Percentiles rank a stretch among this genome's conserved stretches.
phyloP scores from a whole-genome alignment of 495 filamentous ascomycete species.

The Penicillium arizonense region DNA sequence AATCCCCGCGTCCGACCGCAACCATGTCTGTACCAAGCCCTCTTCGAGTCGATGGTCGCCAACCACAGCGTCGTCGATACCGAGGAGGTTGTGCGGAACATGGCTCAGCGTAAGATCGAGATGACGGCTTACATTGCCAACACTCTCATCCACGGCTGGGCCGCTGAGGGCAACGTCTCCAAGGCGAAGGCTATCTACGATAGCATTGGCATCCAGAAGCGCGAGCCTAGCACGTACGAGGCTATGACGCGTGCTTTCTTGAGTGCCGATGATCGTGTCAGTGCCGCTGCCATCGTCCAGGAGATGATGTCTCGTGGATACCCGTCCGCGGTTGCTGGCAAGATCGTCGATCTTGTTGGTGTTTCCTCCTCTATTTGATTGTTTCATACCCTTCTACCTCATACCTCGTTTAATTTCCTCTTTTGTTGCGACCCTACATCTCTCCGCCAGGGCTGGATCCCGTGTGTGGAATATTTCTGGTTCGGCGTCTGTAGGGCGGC shows the following conservation, averaged over 20 bases:
- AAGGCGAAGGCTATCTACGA: constrained; percentile 80
- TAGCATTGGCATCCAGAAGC: constrained; percentile 65
- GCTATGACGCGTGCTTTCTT: constrained; percentile 96
- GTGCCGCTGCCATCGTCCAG: constrained; percentile 72
- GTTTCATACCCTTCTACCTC: constrained; percentile 1
- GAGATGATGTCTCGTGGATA: constrained; percentile 93
- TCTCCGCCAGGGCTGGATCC: constrained; percentile 42
- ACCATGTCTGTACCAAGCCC: constrained; percentile 89
- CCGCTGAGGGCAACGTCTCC: constrained; percentile 72
- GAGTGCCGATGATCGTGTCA: constrained; percentile 71
- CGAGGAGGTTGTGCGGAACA: constrained; percentile 67
- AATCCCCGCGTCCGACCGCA: constrained; percentile 64
- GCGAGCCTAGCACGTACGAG: constrained; percentile 98
- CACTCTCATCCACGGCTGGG: constrained; percentile 98
- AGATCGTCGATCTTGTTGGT: constrained; percentile 86
- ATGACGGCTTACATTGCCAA: constrained; percentile 98
- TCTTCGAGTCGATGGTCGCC: constrained; percentile 95
- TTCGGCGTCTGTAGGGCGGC: constrained; percentile 33
- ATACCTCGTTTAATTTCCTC: constrained; percentile 20
- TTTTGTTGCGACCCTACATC: constrained; percentile 17
- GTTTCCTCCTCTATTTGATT: constrained; percentile 27
- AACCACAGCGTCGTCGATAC: constrained; percentile 82
- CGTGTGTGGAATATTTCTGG: constrained; percentile 26
- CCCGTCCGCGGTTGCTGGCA: constrained; percentile 84
- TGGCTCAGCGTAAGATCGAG: constrained; percentile 68